A percentile compares a stretch with the other conserved stretches of the same genome.
Conservation (phyloP, 2,329 filamentous ascomycete species). For the Fusarium coicis region DNA sequence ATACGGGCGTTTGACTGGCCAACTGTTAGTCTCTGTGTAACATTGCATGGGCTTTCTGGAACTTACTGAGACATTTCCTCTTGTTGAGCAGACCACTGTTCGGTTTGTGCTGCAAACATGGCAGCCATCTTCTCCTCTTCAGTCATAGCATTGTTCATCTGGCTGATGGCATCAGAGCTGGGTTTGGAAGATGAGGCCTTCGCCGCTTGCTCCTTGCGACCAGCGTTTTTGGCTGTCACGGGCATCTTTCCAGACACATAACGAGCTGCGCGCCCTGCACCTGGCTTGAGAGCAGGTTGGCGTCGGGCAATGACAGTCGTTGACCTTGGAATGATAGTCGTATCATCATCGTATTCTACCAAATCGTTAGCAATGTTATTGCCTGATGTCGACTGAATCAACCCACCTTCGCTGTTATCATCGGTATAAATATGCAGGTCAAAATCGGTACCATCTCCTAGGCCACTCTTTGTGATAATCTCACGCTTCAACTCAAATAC, state of each 20-base stretch:
- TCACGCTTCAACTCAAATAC: conserved; percentile 99
- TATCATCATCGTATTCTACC: conserved; percentile 96
- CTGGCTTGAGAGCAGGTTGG: conserved; percentile 83
- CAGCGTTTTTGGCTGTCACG: conserved; percentile 82
- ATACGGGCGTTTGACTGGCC: conserved; percentile 69
- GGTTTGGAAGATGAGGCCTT: conserved; percentile 68
- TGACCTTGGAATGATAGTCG: conserved; percentile 94
- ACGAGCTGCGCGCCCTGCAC: conserved; percentile 88
- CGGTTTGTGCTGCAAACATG: conserved; percentile 89
- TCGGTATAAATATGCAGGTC: conserved; percentile 95
- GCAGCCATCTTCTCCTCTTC: conserved; percentile 95
- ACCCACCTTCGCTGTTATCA: conserved; percentile 87
- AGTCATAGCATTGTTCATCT: conserved; percentile 83
- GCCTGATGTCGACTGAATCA: neutral
- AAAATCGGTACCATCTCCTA: conserved; percentile 96
- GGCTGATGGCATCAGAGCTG: conserved; percentile 66
- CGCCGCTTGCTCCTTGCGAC: conserved; percentile 70
- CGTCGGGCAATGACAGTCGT: conserved; percentile 92
- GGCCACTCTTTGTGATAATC: conserved; percentile 92
- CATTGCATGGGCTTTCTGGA: conserved; percentile 1
- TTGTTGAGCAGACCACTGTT: conserved; percentile 93
- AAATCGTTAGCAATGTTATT: conserved; percentile 43
- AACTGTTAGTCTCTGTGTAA: conserved; percentile 47
- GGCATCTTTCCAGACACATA: conserved; percentile 98
- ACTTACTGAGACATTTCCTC: conserved; percentile 88